Base-by-base conservation (phyloP, 306 rosid genomes). In the Urtica urens region DNA sequence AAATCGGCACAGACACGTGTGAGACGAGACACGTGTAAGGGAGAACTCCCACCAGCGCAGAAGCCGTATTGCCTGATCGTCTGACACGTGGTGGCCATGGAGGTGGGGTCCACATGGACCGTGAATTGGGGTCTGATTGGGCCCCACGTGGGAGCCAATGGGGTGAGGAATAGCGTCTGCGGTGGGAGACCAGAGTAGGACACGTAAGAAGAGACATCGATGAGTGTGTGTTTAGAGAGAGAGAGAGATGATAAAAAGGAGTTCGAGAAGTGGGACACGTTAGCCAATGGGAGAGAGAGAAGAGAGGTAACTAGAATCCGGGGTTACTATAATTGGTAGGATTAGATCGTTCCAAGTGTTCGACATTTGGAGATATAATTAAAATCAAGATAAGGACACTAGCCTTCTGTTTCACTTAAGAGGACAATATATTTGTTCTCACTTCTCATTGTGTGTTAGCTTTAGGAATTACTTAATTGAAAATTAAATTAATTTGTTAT, bases 151-250 rank as follows among this genome's bases (percentile, higher is more conserved):
- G 0, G 18, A 4, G 4, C 84, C 68, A 80, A 78, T 75, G 34
- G 28, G 66, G 48, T 27, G 10, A 22, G n/a, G 75, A 54, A 18
- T 43, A 62, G 86, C 73, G 94, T 74, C 28, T 13, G 18, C 43
- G 21, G 13, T 20, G 24, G 17, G 50, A 31, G 51, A 37, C 38
- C n/a, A n/a, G n/a, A n/a, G n/a, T 3, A 9, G 55, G 82, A 66
- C 84, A 82, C 80, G 78, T 71, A 60, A 31, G 19, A 3, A 4
- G 40, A 35, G 14, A 39, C 65, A 54, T 46, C 67, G 67, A 24
- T 67, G 37, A 53, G 1, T 43, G 73, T 54, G 69, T 54, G 6
- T 2, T 17, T 21, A 33, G 30, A 8, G 16, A 6, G 11, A 38
- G 15, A 34, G 34, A 21, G 21, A 22, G 29, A 47, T 1, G 2